Conservation (phyloP, 2,329 filamentous ascomycete genomes). For the Trichophyton simii region DNA sequence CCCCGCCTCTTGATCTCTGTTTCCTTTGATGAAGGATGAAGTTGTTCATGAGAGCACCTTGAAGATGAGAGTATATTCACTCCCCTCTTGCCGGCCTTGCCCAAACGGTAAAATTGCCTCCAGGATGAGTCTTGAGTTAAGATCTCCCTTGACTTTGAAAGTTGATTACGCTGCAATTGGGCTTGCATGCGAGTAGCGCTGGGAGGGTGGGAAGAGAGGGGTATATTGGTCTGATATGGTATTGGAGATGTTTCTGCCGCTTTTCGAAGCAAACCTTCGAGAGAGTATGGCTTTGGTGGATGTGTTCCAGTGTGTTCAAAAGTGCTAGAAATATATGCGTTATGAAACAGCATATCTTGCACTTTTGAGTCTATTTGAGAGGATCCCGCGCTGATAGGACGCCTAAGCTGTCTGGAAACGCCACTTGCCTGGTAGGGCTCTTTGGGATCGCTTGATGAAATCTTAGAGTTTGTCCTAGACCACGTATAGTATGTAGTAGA, state of each 20-base stretch:
- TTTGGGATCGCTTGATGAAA: neutral
- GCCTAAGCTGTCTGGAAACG: neutral
- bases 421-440: neutral
- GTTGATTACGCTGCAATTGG: too few species aligned
- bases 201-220: neutral
- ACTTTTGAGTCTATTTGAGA: conserved; percentile 5
- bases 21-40: neutral
- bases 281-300: neutral
- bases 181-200: too few species aligned
- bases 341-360: conserved; percentile 8
- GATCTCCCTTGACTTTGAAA: too few species aligned
- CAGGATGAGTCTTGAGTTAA: neutral
- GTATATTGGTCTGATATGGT: neutral
- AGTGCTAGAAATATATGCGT: conserved; percentile 6
- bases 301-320: neutral
- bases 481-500: conserved; percentile 8
- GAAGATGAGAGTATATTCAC: neutral
- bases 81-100: neutral
- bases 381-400: neutral
- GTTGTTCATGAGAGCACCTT: neutral
- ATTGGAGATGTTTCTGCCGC: neutral
- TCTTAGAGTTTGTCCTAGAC: conserved; percentile 4
- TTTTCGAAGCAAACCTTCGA: conserved; percentile 6
- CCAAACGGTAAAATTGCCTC: neutral
- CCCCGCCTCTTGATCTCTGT: neutral